These are phyloP conservation scores for Suhomyces sp. DNA, from an alignment of 805 yeast genomes.

Conservation along the genomic window DNA sequence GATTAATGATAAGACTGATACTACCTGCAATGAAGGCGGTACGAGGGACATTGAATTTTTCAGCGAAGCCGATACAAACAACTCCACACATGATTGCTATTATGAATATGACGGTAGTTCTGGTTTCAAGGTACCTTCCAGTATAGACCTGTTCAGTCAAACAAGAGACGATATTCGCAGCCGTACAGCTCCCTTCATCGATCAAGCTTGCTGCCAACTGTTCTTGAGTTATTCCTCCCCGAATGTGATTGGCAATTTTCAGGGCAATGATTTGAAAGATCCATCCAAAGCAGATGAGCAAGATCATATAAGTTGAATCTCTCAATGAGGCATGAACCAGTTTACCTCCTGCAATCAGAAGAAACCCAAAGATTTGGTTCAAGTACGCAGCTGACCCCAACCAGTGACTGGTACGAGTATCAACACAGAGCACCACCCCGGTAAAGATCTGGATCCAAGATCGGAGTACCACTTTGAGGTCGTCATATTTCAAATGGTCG, in stretches of 20 bases:
- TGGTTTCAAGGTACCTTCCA: constrained; percentile 27
- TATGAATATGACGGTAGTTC: constrained; percentile 22
- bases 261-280: constrained; percentile 21
- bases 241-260: constrained; percentile 23
- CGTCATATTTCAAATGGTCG: constrained; percentile 25
- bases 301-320: constrained; percentile 15
- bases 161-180: constrained; percentile 19
- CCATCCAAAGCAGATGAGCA: constrained; percentile 22
- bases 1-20: constrained; percentile 21
- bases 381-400: constrained; percentile 29
- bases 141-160: constrained; percentile 19
- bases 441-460: constrained; percentile 31
- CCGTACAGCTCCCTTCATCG: constrained; percentile 26
- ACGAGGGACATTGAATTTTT: constrained; percentile 3
- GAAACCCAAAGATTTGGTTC: constrained; percentile 27
- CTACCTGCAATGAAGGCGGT: constrained; percentile 22
- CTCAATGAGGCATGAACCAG: constrained; percentile 20
- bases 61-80: constrained; percentile 21
- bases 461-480: constrained; percentile 23
- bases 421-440: constrained; percentile 22
- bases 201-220: constrained; percentile 18
- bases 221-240: constrained; percentile 24
- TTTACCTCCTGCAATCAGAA: constrained; percentile 27
- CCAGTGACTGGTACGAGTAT: constrained; percentile 27
- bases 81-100: constrained; percentile 24